Base-by-base conservation (phyloP, 2,329 filamentous ascomycete species). In the Tolypocladium paradoxum region DNA sequence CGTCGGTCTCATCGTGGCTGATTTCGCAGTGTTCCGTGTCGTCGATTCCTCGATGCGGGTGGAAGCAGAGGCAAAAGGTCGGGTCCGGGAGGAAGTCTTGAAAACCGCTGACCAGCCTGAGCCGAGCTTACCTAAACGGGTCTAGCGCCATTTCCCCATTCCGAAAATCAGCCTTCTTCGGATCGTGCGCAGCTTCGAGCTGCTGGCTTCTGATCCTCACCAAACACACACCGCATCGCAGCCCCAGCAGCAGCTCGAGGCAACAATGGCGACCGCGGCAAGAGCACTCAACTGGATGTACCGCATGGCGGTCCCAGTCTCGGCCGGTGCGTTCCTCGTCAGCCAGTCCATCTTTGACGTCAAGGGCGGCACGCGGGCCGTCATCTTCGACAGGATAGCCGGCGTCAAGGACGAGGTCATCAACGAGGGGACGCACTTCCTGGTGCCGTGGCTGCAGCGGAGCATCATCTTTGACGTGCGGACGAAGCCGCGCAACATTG, bases 361-460 rank as follows among this genome's bases (percentile, higher is more conserved):
- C 68, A 91, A 90, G 70, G 93, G 93, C 68, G 93, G 93, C 64
- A 87, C 86, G 58, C 84, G 93, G 66, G 93, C 93, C 57, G 91
- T 99, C 74, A 99, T 99, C 76, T 99, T 99, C 77, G 95, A 99
- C 77, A 81, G 93, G 59, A 61, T 97, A 62, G 81, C 84, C 50
- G 93, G 93, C 75, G 93, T 99, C 60, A 92, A 95, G 77, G 92
- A 99, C 62, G 75, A 81, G 49, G 93, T 99, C 54, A 77, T 93
- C 65, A 96, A 90, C 71, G 93, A 99, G 76, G 93, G 93, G 66
- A 99, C 93, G 53, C 93, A 99, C 72, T 96, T 99, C 72, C 76
- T 99, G 53, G 73, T 99, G 37, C 93, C 93, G 8, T 99, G 93
- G 93, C 75, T 99, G 69, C 93, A 99, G 74, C 87, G 84, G 73